Evolutionary conservation across 225 moss, liverwort and hornwort genomes (phyloP).

Genomic region (Ulota crispa): DNA sequence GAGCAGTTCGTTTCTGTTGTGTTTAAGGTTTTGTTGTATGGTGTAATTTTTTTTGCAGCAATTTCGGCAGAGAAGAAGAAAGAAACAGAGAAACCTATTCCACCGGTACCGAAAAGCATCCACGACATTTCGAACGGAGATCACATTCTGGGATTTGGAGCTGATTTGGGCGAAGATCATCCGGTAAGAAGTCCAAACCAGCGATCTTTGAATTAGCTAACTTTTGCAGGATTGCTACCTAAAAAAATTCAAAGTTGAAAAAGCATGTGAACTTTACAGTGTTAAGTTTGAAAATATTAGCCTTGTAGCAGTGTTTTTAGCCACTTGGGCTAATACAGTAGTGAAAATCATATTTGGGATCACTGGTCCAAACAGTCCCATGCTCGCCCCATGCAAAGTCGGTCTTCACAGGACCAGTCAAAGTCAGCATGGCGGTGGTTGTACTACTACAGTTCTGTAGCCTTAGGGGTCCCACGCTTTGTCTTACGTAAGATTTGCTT

Average conservation of each 20-base stretch:
- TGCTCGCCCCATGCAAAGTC: background rate
- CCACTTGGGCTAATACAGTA: too few species aligned
- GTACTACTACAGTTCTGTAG: background rate
- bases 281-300: too few species aligned
- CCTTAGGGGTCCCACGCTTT: slow-evolving; percentile 8
- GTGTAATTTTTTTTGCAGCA: slow-evolving; percentile 32
- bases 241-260: too few species aligned
- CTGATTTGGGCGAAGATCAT: slow-evolving; percentile 60
- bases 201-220: too few species aligned
- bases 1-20: background rate
- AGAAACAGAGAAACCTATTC: slow-evolving; percentile 19
- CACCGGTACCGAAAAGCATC: slow-evolving; percentile 48
- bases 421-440: background rate
- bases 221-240: too few species aligned
- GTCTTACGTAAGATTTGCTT: background rate
- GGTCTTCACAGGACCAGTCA: slow-evolving; percentile 8
- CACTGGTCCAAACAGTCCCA: background rate
- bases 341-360: too few species aligned
- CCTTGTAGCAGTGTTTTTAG: too few species aligned
- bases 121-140: slow-evolving; percentile 65
- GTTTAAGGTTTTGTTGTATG: background rate
- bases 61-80: slow-evolving; percentile 45
- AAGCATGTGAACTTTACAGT: too few species aligned
- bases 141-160: slow-evolving; percentile 68
- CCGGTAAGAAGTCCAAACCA: slow-evolving; percentile 35